Evolutionary conservation across 805 yeast species (phyloP).

Genomic region (Kluyveromyces wickerhamii): DNA sequence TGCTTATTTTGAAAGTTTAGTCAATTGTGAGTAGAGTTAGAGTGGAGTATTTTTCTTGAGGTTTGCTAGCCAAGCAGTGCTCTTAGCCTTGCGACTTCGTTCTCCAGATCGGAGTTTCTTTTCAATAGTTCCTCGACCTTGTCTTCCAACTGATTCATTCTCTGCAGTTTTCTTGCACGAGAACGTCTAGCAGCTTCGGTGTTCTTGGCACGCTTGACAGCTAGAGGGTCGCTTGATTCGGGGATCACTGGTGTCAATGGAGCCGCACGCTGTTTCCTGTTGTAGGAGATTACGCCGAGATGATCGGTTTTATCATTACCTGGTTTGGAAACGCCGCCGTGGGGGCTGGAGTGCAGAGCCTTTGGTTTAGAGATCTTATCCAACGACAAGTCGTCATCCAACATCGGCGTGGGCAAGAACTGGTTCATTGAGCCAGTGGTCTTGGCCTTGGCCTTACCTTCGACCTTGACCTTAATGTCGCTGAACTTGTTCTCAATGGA

Average conservation of each 20-base stretch:
- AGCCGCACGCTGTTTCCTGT: slow-evolving; percentile 63
- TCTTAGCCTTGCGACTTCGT: slow-evolving; percentile 57
- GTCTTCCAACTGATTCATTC: slow-evolving; percentile 75
- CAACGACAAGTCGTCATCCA: slow-evolving; percentile 18
- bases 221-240: slow-evolving; percentile 53
- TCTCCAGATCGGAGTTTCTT: slow-evolving; percentile 51
- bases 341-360: slow-evolving; percentile 8
- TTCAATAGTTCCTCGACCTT: slow-evolving; percentile 58
- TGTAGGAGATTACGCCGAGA: slow-evolving; percentile 67
- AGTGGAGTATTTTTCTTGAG: no score
- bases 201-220: slow-evolving; percentile 88
- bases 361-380: slow-evolving; percentile 1
- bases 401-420: slow-evolving; percentile 28
- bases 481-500: slow-evolving; percentile 6
- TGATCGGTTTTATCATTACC: slow-evolving; percentile 44
- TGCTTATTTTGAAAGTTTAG: no score
- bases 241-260: slow-evolving; percentile 68
- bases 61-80: slow-evolving; percentile 37
- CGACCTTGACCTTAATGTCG: slow-evolving; percentile 1
- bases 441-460: slow-evolving; percentile 5
- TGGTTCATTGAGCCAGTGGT: no score
- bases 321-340: slow-evolving; percentile 20
- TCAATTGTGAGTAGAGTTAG: no score
- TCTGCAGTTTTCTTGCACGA: slow-evolving; percentile 84
- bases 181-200: slow-evolving; percentile 95